Evolutionary conservation across 306 rosid genomes (phyloP), one percentile per base, ranked within the genome.

Genomic region (Purshia tridentata): DNA sequence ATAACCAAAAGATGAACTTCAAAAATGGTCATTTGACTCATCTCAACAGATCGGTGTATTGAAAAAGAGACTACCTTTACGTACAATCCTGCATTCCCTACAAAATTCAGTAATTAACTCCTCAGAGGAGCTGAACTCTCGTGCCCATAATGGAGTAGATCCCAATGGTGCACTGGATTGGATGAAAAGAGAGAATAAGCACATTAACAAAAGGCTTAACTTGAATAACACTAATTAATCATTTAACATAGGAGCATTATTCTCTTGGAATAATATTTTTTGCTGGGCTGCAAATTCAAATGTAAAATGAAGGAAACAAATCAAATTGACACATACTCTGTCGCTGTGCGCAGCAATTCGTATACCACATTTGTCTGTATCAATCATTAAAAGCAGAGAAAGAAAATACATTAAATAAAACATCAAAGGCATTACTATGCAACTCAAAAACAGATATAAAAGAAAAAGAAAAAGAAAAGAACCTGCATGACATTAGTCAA

Each of bases 401-500:
- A 53, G 8, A 53, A 18, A 16, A 11, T 49, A 13, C 1, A 49
- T 49, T 44, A 66, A 77, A 75, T 70, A 16, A 70, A 66, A 75
- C 5, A 69, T 81, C 80, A 87, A 37, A 66, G 64, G 50, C 63
- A 72, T 60, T 29, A 29, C 70, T 22, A 60, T 56, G 65, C 39
- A 76, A 60, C 44, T 48, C 35, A 62, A 66, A 35, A 48, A n/a
- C 72, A 56, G 49, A 75, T 55, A 71, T 58, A 68, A 61, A 74
- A n/a, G n/a, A n/a, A 65, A 50, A 35, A 65, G 57, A 74, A 29
- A 29, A 29, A 65, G 46, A 35, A 9, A 39, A 58, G 1, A 65
- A 89, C 98, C 97, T 93, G 97, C 77, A 94, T 87, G 61, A 94
- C 99, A 78, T 91, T 94, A 61, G 97, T 96, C 81, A 91, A 81